Percentiles rank a stretch among this genome's conserved stretches.
phyloP scores from a whole-genome alignment of 139 green algal species.

The Chlorella sorokiniana region DNA sequence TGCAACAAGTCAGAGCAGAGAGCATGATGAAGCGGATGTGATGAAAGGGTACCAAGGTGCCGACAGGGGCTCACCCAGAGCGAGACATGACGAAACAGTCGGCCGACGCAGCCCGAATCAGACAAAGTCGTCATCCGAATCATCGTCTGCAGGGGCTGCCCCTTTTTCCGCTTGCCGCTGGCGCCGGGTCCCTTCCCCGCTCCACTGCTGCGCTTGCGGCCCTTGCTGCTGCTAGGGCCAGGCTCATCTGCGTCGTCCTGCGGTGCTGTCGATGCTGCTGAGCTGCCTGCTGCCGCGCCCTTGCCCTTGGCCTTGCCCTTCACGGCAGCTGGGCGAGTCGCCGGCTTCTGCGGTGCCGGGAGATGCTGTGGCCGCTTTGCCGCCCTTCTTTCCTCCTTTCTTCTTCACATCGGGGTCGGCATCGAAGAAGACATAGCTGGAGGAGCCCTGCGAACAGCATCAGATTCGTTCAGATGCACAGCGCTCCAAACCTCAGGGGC shows the following conservation, averaged over 20 bases:
- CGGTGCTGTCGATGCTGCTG: neutral
- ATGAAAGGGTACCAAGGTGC: no score
- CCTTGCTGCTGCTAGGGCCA: constrained; percentile 12
- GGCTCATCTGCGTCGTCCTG: neutral
- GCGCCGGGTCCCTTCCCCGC: neutral
- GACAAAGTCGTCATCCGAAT: neutral
- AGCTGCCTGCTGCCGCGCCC: neutral
- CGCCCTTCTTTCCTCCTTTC: constrained; percentile 17
- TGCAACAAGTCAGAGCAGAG: no score
- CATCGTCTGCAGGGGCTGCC: neutral
- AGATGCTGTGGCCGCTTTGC: constrained; percentile 3
- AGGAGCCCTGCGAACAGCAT: constrained; percentile 4
- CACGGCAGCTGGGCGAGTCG: neutral
- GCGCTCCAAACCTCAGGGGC: neutral
- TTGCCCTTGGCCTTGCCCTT: neutral
- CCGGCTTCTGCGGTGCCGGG: neutral
- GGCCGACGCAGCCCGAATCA: no score
- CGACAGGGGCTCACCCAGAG: no score
- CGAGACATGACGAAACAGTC: no score
- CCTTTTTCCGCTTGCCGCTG: neutral
- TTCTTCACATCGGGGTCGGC: constrained; percentile 31
- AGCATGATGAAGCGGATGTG: no score
- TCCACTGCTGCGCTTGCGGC: constrained; percentile 14
- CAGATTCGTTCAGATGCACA: neutral
- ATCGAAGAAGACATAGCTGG: constrained; percentile 42